A percentile compares a stretch with the other conserved stretches of the same genome.
Evolutionary conservation across 495 filamentous ascomycete genomes (phyloP).

Genomic region (Copromyces sp.): DNA sequence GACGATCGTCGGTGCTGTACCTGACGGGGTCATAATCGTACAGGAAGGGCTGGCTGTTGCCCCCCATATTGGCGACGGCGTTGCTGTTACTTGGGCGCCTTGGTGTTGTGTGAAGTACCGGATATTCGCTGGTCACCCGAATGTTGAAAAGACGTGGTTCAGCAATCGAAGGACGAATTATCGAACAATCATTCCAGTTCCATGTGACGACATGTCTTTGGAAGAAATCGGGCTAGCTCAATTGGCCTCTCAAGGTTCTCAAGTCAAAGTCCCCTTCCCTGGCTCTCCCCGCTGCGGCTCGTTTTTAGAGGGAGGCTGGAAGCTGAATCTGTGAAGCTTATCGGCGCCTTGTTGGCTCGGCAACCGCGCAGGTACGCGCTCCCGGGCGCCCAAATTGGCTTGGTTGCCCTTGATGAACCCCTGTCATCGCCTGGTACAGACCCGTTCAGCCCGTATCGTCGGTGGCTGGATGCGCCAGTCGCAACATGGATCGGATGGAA

Average conservation of each 20-base stretch:
- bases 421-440: not conserved
- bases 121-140: not conserved
- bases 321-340: not conserved
- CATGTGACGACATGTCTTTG: not conserved
- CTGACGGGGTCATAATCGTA: slow-evolving; percentile 44
- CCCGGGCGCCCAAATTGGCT: not conserved
- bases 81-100: not conserved
- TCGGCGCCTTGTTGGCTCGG: slow-evolving; percentile 4
- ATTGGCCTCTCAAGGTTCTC: not conserved
- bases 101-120: not conserved
- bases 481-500: not conserved
- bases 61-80: slow-evolving; percentile 38
- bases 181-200: not conserved
- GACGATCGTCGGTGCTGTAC: slow-evolving; percentile 32
- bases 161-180: not conserved
- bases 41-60: slow-evolving; percentile 60
- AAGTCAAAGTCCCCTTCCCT: not conserved
- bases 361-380: slow-evolving; percentile 2
- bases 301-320: not conserved
- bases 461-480: not conserved
- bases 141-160: not conserved
- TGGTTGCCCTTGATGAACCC: not conserved
- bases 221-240: not conserved
- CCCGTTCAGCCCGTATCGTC: not conserved
- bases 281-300: not conserved